Evolutionary conservation across 176 grass and related monocot species (phyloP).

Genomic region (Lolium rigidum): DNA sequence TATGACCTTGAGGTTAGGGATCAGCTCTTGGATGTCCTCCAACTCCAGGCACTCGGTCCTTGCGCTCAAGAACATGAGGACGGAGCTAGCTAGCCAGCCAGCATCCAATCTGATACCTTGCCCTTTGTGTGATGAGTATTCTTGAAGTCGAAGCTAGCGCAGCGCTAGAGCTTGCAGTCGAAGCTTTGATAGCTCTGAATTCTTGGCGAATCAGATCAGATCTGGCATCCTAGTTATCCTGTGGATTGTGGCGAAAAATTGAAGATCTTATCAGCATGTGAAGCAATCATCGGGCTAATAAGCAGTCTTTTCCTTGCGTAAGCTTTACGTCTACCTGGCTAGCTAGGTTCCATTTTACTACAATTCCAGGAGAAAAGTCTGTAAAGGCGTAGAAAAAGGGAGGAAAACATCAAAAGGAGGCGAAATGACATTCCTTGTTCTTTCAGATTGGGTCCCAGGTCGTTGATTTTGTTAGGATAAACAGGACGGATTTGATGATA

Average conservation of each 20-base stretch:
- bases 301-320: not conserved
- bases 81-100: not conserved
- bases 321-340: conserved; percentile 21
- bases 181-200: conserved; percentile 30
- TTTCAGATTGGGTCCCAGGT: conserved; percentile 24
- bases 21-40: conserved; percentile 49
- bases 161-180: conserved; percentile 3
- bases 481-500: not conserved
- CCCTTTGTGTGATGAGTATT: conserved; percentile 1
- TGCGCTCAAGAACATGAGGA: conserved; percentile 53
- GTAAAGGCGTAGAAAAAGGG: conserved; percentile 14
- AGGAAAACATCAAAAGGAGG: conserved; percentile 16
- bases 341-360: not conserved
- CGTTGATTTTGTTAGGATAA: not conserved
- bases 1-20: not conserved
- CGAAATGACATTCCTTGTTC: conserved; percentile 8
- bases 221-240: conserved; percentile 20
- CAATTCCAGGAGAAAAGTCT: conserved; percentile 19
- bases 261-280: conserved; percentile 28
- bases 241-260: not conserved
- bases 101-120: not conserved
- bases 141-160: conserved; percentile 4
- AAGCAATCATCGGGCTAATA: conserved; percentile 25
- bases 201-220: conserved; percentile 32
- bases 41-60: conserved; percentile 34